A percentile compares a stretch with the other conserved stretches of the same genome.
phyloP scores from a whole-genome alignment of 2,329 filamentous ascomycete species.

The Achaetomium macrosporum region DNA sequence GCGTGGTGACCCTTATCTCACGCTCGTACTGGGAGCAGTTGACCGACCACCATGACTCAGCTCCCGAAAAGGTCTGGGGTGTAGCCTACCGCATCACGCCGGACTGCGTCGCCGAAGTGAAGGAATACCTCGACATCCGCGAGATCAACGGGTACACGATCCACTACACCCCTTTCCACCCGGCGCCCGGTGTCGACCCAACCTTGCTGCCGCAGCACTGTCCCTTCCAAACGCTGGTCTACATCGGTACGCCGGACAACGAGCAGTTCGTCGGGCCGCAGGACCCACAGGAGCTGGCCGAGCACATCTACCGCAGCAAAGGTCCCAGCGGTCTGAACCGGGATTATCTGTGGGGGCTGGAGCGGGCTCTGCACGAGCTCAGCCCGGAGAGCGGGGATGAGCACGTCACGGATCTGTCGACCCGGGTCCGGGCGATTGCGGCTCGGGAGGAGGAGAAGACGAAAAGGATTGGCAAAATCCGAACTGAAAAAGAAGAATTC shows the following conservation, averaged over 20 bases:
- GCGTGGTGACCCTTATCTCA: constrained; percentile 89
- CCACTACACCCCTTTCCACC: constrained; percentile 80
- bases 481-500: not conserved
- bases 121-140: constrained; percentile 84
- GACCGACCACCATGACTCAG: constrained; percentile 58
- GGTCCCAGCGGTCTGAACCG: constrained; percentile 86
- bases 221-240: constrained; percentile 61
- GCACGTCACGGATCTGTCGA: constrained; percentile 78
- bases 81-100: constrained; percentile 80
- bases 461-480: constrained; percentile 4
- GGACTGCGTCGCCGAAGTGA: constrained; percentile 70
- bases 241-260: constrained; percentile 91
- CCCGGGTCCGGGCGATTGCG: constrained; percentile 58
- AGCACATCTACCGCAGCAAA: constrained; percentile 68
- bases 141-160: constrained; percentile 98
- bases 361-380: constrained; percentile 66
- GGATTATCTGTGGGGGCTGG: constrained; percentile 81
- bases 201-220: constrained; percentile 20
- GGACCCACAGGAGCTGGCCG: constrained; percentile 68
- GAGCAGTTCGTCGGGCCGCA: constrained; percentile 86
- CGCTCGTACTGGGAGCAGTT: constrained; percentile 75
- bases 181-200: constrained; percentile 36
- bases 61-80: constrained; percentile 73
- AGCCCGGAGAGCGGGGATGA: constrained; percentile 72
- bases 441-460: constrained; percentile 16